A percentile compares a stretch with the other conserved stretches of the same genome.
phyloP scores from a whole-genome alignment of 2,329 filamentous ascomycete genomes.

The Sporothrix euskadiensis region DNA sequence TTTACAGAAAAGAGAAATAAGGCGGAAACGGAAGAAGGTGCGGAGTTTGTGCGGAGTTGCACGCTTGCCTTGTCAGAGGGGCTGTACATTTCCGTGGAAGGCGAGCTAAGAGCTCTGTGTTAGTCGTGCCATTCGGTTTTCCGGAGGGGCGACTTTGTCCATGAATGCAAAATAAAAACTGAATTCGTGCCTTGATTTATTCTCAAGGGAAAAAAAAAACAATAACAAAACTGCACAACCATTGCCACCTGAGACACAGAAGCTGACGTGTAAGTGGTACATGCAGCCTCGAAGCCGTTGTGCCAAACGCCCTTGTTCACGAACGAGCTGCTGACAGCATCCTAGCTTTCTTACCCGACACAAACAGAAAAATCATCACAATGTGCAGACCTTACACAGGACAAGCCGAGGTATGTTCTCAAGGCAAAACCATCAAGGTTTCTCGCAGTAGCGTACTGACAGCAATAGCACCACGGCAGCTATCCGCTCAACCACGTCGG shows the following conservation, averaged over 20 bases:
- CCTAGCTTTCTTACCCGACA: not conserved
- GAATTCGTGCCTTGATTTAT: not conserved
- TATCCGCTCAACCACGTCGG: constrained; percentile 22
- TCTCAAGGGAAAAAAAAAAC: not conserved
- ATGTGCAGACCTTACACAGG: constrained; percentile 12
- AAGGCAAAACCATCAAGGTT: not conserved
- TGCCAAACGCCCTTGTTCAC: too few species aligned
- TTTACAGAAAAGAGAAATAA: not conserved
- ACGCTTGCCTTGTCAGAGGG: not conserved
- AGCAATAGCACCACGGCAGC: constrained; percentile 7
- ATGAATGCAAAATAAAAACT: not conserved
- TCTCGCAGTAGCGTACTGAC: not conserved
- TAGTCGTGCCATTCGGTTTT: not conserved
- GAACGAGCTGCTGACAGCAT: not conserved
- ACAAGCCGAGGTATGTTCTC: not conserved
- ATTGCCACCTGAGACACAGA: not conserved
- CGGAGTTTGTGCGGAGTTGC: not conserved
- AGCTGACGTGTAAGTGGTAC: not conserved
- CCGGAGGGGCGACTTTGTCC: not conserved
- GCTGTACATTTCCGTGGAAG: constrained; percentile 15
- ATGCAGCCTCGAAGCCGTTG: not conserved
- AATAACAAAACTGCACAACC: not conserved
- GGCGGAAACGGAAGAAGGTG: not conserved
- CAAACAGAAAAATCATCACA: not conserved
- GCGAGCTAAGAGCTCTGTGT: not conserved